phyloP scores from a whole-genome alignment of 2,329 filamentous ascomycete genomes.

The Geoglossum cookeanum region DNA sequence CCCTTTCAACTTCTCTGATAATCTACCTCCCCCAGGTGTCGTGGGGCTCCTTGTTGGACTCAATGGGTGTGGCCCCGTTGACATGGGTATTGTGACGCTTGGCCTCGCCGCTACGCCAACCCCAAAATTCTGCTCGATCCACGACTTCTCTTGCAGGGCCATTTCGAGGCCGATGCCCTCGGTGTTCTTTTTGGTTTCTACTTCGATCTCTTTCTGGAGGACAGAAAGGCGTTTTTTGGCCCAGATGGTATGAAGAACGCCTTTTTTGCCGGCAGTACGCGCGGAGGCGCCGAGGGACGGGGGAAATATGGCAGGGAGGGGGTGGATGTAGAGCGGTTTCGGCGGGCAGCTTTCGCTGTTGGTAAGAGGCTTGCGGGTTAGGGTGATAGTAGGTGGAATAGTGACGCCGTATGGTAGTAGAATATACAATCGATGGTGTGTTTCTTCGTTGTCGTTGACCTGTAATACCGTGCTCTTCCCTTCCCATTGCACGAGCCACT shows the following conservation, averaged over 20 bases:
- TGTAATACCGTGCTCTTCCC: constrained; percentile 54
- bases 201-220: constrained; percentile 56
- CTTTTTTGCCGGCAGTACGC: constrained; percentile 47
- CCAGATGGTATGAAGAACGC: constrained; percentile 80
- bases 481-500: constrained; percentile 71
- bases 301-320: constrained; percentile 72
- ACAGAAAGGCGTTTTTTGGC: constrained; percentile 63
- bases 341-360: constrained; percentile 17
- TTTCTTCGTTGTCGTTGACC: constrained; percentile 35
- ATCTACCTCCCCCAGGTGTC: constrained; percentile 43
- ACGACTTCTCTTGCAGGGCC: constrained; percentile 64
- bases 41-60: constrained; percentile 29
- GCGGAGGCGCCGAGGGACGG: constrained; percentile 50
- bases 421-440: constrained; percentile 54
- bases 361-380: constrained; percentile 33
- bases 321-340: constrained; percentile 46
- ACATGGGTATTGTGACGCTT: constrained; percentile 18
- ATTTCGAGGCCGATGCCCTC: constrained; percentile 75
- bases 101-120: constrained; percentile 26
- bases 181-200: constrained; percentile 51
- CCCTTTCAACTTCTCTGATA: constrained; percentile 64
- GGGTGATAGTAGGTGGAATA: constrained; percentile 53
- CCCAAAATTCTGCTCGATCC: constrained; percentile 71
- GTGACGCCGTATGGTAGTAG: constrained; percentile 52
- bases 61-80: constrained; percentile 21